A percentile compares a stretch with the other conserved stretches of the same genome.
Evolutionary conservation across 495 filamentous ascomycete genomes (phyloP).

Genomic region (Annulohypoxylon maeteangense): DNA sequence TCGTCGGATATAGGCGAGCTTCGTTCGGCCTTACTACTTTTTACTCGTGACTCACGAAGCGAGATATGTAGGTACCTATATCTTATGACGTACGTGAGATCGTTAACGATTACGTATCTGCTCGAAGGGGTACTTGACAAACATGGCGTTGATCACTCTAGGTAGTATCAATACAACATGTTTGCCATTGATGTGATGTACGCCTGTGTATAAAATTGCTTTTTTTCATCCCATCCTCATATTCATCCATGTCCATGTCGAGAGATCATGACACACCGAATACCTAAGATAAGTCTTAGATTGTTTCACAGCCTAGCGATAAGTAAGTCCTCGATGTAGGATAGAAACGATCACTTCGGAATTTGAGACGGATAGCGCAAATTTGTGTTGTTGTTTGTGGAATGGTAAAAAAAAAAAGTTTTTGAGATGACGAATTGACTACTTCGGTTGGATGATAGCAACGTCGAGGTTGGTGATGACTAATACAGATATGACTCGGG

Average conservation of each 20-base stretch:
- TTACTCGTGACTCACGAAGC: neutral
- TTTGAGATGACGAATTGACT: neutral
- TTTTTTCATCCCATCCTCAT: constrained; percentile 7
- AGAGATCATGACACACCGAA: neutral
- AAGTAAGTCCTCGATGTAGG: neutral
- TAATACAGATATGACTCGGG: neutral
- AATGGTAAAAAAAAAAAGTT: constrained; percentile 10
- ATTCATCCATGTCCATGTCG: constrained; percentile 7
- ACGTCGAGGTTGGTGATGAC: constrained; percentile 8
- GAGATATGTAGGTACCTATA: constrained; percentile 3
- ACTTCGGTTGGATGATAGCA: neutral
- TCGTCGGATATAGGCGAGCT: constrained; percentile 15
- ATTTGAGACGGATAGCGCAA: constrained; percentile 16
- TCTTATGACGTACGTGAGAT: constrained; percentile 15
- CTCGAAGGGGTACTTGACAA: neutral
- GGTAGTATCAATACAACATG: neutral
- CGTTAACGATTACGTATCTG: neutral
- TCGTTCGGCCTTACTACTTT: neutral
- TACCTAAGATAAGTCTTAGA: constrained; percentile 1
- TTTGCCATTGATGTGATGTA: neutral
- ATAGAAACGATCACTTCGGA: constrained; percentile 16
- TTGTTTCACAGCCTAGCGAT: constrained; percentile 17
- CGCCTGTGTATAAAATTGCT: neutral
- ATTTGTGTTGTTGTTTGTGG: constrained; percentile 18
- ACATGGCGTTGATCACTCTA: neutral